Conservation (phyloP, 2,329 filamentous ascomycete genomes). For the Zymoseptoria brevis region DNA sequence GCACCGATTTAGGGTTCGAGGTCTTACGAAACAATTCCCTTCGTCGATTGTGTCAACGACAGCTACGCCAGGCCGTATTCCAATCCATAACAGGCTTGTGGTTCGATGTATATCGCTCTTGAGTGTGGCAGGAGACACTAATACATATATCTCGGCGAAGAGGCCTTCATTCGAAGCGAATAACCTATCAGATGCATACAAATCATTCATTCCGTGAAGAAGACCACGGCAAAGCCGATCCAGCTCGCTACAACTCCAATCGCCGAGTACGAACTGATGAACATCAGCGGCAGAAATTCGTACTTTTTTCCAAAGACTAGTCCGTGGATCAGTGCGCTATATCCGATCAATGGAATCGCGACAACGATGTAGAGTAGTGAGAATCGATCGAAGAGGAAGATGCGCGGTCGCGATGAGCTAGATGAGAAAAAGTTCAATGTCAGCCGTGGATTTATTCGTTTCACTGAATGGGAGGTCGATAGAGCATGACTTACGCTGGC, state of each 20-base stretch:
- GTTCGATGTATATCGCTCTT: not conserved
- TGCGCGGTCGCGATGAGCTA: constrained; percentile 63
- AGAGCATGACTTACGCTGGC: constrained; percentile 51
- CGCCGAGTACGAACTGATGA: constrained; percentile 89
- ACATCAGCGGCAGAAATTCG: constrained; percentile 93
- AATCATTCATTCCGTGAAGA: constrained; percentile 47
- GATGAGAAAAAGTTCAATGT: not conserved
- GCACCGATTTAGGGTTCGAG: not conserved
- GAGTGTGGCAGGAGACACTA: not conserved
- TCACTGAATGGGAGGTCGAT: not conserved
- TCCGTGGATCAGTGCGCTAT: constrained; percentile 77
- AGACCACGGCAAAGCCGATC: constrained; percentile 89
- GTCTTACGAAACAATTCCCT: not conserved
- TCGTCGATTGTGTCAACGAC: not conserved
- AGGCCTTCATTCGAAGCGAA: not conserved
- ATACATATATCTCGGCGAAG: not conserved
- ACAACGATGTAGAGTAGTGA: constrained; percentile 82
- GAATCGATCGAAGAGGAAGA: constrained; percentile 88
- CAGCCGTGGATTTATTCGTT: too few relatives aligned
- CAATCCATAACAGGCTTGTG: not conserved
- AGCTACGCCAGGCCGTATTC: not conserved
- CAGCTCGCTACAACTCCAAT: constrained; percentile 94
- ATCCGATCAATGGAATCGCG: constrained; percentile 80
- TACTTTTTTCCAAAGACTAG: constrained; percentile 74
- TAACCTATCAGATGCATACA: not conserved